Base-by-base conservation (phyloP, 257 asterid species). In the Solanum clarkiae region DNA sequence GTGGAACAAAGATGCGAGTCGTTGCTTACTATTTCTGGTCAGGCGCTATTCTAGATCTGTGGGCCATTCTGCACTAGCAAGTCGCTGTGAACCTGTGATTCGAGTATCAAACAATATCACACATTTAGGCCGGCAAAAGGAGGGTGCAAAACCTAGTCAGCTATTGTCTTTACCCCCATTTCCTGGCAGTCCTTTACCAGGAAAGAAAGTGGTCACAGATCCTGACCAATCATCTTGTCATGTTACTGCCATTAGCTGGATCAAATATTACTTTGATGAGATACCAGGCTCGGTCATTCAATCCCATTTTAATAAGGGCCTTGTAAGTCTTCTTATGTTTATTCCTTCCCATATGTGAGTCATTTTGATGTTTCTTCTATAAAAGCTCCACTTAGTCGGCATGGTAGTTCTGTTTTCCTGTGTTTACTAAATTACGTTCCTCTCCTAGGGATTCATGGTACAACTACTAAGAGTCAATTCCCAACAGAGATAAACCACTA, bases 181-280 rank as follows among this genome's bases (percentile, higher is more conserved):
- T 84, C 98, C 98, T 0, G 96, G 97, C 24, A 94, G 90, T 87
- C 95, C 94, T 77, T 89, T 95, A 91, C 97, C 91, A 1, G 98
- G 98, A 56, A 90, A 92, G 86, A 92, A 89, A 85, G 88, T 93
- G 7, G 24, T 86, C 44, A 85, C 86, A 36, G 77, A 40, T 84
- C 81, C 81, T 18, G 81, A 75, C 22, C 86, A 24, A 32, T 44
- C 54, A 36, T 83, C 85, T 83, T 24, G 68, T 36, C 93, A 87
- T 80, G 97, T 95, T 71, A 94, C 99, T 36, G 98, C 98, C 72
- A 90, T 96, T 86, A 95, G 94, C 90, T 96, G 99, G 99, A 95
- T 95, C 86, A 95, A 95, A 87, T 96, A 96, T 89, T 96, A 94
- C 92, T 94, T 96, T 45, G 91, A 91, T 24, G 99, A 93, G 57